Evolutionary conservation across 2,329 filamentous ascomycete species (phyloP), one percentile per base, ranked within the genome.

Genomic region (Colletotrichum theobromicola): DNA sequence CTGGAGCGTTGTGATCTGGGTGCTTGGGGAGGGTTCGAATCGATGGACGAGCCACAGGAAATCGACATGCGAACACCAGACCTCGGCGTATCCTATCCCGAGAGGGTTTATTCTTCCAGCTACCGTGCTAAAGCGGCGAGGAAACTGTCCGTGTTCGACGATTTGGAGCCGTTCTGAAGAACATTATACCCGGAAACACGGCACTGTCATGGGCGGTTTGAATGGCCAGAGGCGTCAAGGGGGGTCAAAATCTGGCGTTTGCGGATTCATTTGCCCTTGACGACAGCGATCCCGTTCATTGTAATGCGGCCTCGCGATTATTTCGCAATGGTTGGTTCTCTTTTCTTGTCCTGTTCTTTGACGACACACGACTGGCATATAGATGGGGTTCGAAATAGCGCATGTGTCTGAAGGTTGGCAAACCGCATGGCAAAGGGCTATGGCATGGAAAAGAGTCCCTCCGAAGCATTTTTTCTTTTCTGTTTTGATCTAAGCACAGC

Each of bases 1-100:
- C 86, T 93, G 60, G 90, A 92, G 77, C 87, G 90, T 21, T 86
- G 84, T 70, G 83, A 84, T 34, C 72, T 80, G 30, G 82, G 82
- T 7, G 77, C 77, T 16, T 58, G 58, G 55, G 32, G 50, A 26
- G 62, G 42, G 7, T 75, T 61, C 34, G 64, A 65, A n/a, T 53
- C 58, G 15, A 34, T 58, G 5, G 16, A 69, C 21, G 57, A 73
- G 37, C 9, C 15, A 62, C 28, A 67, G n/a, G 57, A 18, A 60
- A 61, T 21, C 55, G 63, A 34, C 50, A 13, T 15, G 62, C 58
- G 10, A 21, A 50, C 42, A 0, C 42, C 42, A 21, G 42, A 50
- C 10, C 42, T 50, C 42, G 42, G 42, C 42, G 42, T 50, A n/a
- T 50, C 42, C 42, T 50, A 50, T 50, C 42, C 42, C 42, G 42